Evolutionary conservation across 805 yeast species (phyloP).

Genomic region (Yarrowia divulgata): DNA sequence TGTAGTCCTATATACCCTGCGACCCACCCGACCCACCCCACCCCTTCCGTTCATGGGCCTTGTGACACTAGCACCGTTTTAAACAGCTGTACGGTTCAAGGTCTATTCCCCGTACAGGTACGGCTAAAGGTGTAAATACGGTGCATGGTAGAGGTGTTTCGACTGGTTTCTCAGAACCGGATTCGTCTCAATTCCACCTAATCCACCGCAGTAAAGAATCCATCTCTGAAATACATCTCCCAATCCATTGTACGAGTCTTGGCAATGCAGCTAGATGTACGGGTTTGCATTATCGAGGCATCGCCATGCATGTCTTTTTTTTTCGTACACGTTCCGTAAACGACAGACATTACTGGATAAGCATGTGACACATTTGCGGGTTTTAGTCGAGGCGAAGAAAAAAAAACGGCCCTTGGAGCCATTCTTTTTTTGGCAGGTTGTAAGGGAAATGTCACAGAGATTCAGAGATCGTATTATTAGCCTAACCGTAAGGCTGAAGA

Average conservation of each 20-base stretch:
- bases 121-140: too few relatives aligned
- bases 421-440: not conserved
- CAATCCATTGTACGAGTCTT: not conserved
- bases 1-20: too few relatives aligned
- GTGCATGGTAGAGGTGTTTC: not conserved
- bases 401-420: not conserved
- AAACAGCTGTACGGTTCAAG: too few relatives aligned
- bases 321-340: not conserved
- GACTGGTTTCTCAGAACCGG: too few relatives aligned
- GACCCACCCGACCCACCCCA: too few relatives aligned
- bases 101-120: too few relatives aligned
- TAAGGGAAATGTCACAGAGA: not conserved
- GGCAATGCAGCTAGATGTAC: not conserved
- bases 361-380: not conserved
- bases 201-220: too few relatives aligned
- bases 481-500: conserved; percentile 16
- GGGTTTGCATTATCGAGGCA: conserved; percentile 30
- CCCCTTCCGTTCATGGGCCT: too few relatives aligned
- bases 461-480: not conserved
- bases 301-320: not conserved
- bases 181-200: too few relatives aligned
- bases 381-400: not conserved
- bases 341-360: conserved; percentile 3
- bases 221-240: not conserved
- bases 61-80: too few relatives aligned